Conservation (phyloP, 352 stramenopile species). For the Pythium aristosporum region DNA sequence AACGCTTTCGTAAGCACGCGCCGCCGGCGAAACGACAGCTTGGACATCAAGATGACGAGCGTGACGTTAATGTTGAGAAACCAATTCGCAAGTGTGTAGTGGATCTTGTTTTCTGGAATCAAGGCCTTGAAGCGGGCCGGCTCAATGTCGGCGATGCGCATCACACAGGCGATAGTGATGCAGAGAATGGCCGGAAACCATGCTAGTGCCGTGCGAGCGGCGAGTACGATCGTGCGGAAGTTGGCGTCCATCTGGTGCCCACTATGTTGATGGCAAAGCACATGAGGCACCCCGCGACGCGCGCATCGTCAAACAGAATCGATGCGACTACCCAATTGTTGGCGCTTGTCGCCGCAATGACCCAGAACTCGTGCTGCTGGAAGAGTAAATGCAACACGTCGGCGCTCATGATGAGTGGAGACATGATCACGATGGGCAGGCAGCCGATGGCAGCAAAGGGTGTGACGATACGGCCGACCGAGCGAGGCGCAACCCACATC, state of each 20-base stretch:
- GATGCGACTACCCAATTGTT: conserved; percentile 24
- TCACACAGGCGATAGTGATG: conserved; percentile 14
- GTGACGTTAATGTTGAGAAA: conserved; percentile 27
- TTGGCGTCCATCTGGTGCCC: conserved; percentile 28
- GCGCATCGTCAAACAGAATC: conserved; percentile 16
- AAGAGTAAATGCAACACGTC: conserved; percentile 8
- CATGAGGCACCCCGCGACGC: conserved; percentile 2
- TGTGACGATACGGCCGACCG: conserved; percentile 9
- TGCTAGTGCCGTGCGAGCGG: conserved; percentile 2
- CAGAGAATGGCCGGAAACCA: conserved; percentile 19
- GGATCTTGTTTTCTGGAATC: conserved; percentile 22
- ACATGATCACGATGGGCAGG: conserved; percentile 10
- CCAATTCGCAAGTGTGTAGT: conserved; percentile 24
- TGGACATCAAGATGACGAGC: conserved; percentile 22
- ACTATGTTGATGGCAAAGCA: conserved; percentile 22
- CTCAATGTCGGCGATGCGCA: conserved; percentile 19
- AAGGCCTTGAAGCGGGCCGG: conserved; percentile 6
- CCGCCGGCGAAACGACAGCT: conserved; percentile 12
- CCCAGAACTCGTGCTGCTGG: conserved; percentile 29
- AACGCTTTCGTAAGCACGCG: conserved; percentile 12
- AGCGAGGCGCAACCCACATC: conserved; percentile 12
- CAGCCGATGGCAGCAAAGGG: conserved; percentile 7
- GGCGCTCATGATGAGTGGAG: conserved; percentile 18
- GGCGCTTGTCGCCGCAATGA: conserved; percentile 23
- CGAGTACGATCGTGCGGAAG: conserved; percentile 19